phyloP scores from a whole-genome alignment of 495 filamentous ascomycete genomes.

The Podospora comata region DNA sequence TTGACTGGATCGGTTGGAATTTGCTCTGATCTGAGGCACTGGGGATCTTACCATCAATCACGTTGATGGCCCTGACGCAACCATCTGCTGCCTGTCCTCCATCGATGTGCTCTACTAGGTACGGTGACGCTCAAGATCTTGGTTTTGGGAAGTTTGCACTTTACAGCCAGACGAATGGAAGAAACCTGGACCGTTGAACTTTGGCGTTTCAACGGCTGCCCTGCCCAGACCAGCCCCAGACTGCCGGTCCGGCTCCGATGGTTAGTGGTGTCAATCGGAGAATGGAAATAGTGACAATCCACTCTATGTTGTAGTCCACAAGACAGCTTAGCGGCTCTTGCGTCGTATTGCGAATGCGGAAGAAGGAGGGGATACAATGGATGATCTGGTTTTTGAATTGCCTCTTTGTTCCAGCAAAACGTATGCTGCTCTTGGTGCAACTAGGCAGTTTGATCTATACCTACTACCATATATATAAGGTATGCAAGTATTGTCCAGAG shows the following conservation, averaged over 20 bases:
- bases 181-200: neutral
- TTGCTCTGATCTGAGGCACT: neutral
- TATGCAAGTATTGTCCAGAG: too few species aligned
- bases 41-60: neutral
- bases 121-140: neutral
- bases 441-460: too few species aligned
- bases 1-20: neutral
- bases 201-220: neutral
- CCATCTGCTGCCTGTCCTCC: neutral
- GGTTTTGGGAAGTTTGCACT: neutral
- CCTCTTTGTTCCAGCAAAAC: neutral
- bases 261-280: neutral
- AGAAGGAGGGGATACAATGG: neutral
- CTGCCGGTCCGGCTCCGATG: constrained; percentile 8
- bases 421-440: too few species aligned
- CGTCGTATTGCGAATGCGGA: constrained; percentile 6
- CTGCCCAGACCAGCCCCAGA: neutral
- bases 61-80: neutral
- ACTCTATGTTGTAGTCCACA: neutral
- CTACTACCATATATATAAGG: too few species aligned
- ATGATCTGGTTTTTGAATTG: neutral
- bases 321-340: constrained; percentile 7
- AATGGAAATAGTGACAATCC: neutral
- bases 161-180: neutral
- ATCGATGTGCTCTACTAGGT: neutral